Evolutionary conservation across 164 flowering plant species (phyloP).

Genomic region (Platanus orientalis): DNA sequence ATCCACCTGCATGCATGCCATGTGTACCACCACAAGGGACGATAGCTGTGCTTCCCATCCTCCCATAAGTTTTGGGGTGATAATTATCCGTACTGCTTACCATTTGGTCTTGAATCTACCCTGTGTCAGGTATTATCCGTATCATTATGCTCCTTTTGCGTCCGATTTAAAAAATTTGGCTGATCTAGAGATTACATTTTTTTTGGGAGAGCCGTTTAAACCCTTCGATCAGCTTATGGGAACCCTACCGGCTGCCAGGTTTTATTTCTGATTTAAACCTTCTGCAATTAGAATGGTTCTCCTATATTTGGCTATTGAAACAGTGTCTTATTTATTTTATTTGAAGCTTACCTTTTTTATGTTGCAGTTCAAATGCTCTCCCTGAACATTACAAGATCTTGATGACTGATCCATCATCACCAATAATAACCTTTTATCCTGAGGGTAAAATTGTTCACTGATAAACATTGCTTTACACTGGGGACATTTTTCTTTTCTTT

Average conservation of each 20-base stretch:
- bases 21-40: not conserved
- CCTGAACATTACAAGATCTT: conserved; percentile 70
- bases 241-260: conserved; percentile 97
- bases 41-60: not conserved
- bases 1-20: not conserved
- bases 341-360: conserved; percentile 12
- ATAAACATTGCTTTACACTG: conserved; percentile 9
- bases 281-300: not conserved
- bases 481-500: not conserved
- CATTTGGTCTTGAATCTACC: conserved; percentile 6
- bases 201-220: conserved; percentile 89
- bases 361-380: conserved; percentile 71
- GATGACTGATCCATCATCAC: conserved; percentile 87
- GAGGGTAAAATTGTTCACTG: conserved; percentile 44
- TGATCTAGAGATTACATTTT: conserved; percentile 87
- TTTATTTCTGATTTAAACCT: not conserved
- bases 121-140: conserved; percentile 88
- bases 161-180: conserved; percentile 83
- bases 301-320: not conserved
- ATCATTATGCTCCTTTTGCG: conserved; percentile 99
- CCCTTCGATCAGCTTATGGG: conserved; percentile 99
- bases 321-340: no score
- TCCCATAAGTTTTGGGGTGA: not conserved
- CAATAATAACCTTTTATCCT: conserved; percentile 76
- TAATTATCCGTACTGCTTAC: not conserved